Conservation (phyloP, 2,329 filamentous ascomycete species). For the Grosmannia serpens region DNA sequence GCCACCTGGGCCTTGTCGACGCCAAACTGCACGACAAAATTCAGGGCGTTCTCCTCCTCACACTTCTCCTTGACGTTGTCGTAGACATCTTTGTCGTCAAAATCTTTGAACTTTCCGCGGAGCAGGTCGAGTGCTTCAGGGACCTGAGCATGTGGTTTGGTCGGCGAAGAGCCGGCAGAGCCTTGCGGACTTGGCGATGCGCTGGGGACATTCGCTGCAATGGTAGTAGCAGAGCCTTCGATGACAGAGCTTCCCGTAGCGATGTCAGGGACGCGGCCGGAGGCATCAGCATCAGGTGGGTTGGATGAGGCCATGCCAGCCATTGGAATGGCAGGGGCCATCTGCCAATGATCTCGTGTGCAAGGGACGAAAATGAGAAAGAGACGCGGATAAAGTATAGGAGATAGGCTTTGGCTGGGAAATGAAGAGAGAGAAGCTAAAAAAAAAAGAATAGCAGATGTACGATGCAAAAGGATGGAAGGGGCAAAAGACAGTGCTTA, state of each 20-base stretch:
- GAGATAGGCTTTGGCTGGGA: not conserved
- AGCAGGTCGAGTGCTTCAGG: not conserved
- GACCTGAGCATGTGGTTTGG: not conserved
- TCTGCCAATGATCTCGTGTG: not conserved
- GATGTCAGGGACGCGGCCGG: not conserved
- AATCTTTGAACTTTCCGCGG: constrained; percentile 31
- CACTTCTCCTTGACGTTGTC: constrained; percentile 28
- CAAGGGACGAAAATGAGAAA: not conserved
- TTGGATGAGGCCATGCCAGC: not conserved
- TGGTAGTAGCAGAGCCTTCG: not conserved
- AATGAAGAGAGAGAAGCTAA: not conserved
- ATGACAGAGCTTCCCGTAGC: not conserved
- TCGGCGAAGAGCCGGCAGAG: not conserved
- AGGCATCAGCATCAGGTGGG: not conserved
- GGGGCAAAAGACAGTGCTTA: not conserved
- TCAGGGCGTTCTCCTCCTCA: constrained; percentile 29
- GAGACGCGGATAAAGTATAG: not conserved
- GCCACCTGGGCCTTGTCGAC: constrained; percentile 42
- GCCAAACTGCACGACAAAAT: constrained; percentile 57
- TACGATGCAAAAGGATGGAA: not conserved
- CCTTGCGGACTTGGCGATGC: not conserved
- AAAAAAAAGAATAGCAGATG: not conserved
- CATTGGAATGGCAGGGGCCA: not conserved
- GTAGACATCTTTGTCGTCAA: constrained; percentile 40
- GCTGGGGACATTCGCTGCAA: not conserved